Base-by-base conservation (phyloP, 2,329 filamentous ascomycete genomes). In the Scortechinia acanthostroma region DNA sequence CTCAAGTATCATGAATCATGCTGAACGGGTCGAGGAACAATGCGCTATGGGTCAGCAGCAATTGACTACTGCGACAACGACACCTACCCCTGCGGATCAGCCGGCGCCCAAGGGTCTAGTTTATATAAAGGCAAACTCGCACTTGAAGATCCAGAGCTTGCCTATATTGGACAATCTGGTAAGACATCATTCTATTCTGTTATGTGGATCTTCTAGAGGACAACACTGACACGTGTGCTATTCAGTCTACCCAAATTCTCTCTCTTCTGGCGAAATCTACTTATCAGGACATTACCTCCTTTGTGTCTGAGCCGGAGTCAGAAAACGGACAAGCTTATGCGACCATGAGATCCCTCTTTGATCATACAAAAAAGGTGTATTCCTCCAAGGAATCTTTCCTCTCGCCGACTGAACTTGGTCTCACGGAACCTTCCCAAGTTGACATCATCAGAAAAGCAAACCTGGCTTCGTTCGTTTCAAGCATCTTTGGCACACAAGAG, bases 391-490 rank as follows among this genome's bases (percentile, higher is more conserved):
- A 71, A 42, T 70, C 74, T 0, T 80, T 80, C 44, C 59, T 76
- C 3, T 70, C 69, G 16, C 59, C 68, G 2, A 59, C 62, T 4
- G 66, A 72, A 43, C 57, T 76, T 16, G 68, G 66, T 22, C 60
- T 75, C 42, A 64, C 64, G 2, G 68, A 72, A 16, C 56, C 61
- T 4, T 59, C 61, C 6, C 74, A 80, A 50, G 60, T 77, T 20
- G 75, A 77, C 47, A 70, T 73, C 46, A 71, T 81, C 45, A 68
- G 76, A 43, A 80, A 79, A 57, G 76, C 76, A 21, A 82, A 82
- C 50, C 62, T 80, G 42, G 77, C 77, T 4, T 78, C 76, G 1
- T 81, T 80, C 52, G 70, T 80, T 23, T 77, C 74, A 0, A 77
- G 73, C 50, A 72, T 81, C 28, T 77, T 82, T 49, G 71, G 71